Evolutionary conservation across 768 basidiomycete species (phyloP), one percentile per base, ranked within the genome.

Genomic region (Termitomyces sp.): DNA sequence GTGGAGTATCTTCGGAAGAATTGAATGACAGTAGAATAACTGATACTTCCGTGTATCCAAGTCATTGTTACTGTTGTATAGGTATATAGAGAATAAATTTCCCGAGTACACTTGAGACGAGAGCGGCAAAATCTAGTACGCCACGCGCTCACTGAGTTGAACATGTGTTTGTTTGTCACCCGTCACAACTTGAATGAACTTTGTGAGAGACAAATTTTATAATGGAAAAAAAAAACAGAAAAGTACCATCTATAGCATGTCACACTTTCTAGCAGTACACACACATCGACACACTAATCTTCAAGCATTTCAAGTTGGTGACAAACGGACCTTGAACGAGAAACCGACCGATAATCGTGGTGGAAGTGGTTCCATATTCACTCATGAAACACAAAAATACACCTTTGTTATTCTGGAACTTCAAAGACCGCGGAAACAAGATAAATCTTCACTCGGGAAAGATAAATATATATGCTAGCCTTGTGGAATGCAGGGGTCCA

Each of bases 1-100:
- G 32, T 42, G 56, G 56, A 56, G 23, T 20, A 56, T 52, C 56
- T 20, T 56, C 56, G 56, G 56, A 33, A 31, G 36, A 47, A 48
- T 23, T 25, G n/a, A 18, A 36, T 51, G 39, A 13, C 32, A 56
- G 18, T 5, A 39, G 38, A 18, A 16, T 9, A 11, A 43, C 48
- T 29, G 40, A 25, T 42, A 16, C 16, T 23, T 48, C 13, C 9
- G 46, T 32, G 32, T 35, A 12, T 3, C 10, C 18, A 33, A 20
- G 10, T 6, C 27, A 18, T 39, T 27, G 7, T 50, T 18, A 13
- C 31, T 16, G 27, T 13, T 5, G n/a, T 16, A 15, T 2, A 18
- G 23, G 22, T 5, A n/a, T n/a, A n/a, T n/a, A 11, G 7, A 22
- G 22, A 41, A 23, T 15, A 3, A 33, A 23, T 25, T 18, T 20